Base-by-base conservation (phyloP, 2,329 filamentous ascomycete species). In the Whalleya microplaca region DNA sequence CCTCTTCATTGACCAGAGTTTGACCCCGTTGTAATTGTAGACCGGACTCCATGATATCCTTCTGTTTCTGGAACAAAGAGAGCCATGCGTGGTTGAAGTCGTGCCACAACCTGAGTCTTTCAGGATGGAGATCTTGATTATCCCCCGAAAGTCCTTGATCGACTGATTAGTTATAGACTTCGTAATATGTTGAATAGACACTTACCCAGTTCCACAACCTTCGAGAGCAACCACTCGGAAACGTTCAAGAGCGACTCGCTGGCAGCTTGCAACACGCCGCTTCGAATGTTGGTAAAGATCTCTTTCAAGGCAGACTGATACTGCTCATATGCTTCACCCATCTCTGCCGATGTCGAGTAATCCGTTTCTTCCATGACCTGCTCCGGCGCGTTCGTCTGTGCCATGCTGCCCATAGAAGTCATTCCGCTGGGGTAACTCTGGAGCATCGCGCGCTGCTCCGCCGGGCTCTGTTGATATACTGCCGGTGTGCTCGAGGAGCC, bases 11-110 rank as follows among this genome's bases (percentile, higher is more conserved):
- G 66, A 98, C 82, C 12, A 95, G 72, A 50, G 78, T 86, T 61
- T 87, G 84, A 0, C 78, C 73, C 40, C 84, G 81, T 49, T 83
- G 79, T 3, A 82, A 77, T 55, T 83, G 80, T 61, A 84, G 79
- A 18, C 83, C 83, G 0, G 83, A 83, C 49, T 81, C 79, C 68
- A 89, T 79, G 72, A 93, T 77, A 52, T 96, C 89, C 69, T 90
- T 91, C 71, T 98, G 93, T 64, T 86, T 90, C 71, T 95, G 91
- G 48, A 93, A 85, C 6, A 95, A 78, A 3, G 88, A 84, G 40
- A 97, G 82, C 94, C 94, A 98, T 56, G 91, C 92, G 56, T 91
- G 84, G 73, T 99, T 98, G 77, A 98, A 96, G 65, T 97, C 90
- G 67, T 90, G 87, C 95, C 95, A 99, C 6, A 98, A 78, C 69